These are phyloP conservation scores for Austroboletus olivaceoglutinosus DNA, from an alignment of 1,284 basidiomycete genomes.

Conservation along the genomic window DNA sequence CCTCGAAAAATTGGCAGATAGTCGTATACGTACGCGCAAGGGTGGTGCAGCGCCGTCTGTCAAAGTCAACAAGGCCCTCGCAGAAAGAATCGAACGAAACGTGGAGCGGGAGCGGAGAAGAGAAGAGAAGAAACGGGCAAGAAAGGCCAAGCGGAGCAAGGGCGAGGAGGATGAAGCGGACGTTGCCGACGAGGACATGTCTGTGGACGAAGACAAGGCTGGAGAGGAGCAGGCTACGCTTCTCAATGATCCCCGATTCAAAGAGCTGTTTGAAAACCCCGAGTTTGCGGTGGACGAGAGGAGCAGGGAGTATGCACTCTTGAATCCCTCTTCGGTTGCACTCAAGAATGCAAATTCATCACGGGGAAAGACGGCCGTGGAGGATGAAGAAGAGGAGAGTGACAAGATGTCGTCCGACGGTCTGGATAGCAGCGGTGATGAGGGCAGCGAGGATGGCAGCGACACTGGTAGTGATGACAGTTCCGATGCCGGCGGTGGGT, in stretches of 20 bases:
- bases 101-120: conserved; percentile 67
- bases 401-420: conserved; percentile 76
- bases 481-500: conserved; percentile 54
- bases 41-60: conserved; percentile 40
- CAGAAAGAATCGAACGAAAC: conserved; percentile 79
- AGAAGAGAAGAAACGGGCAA: conserved; percentile 59
- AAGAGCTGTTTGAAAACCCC: conserved; percentile 90
- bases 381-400: conserved; percentile 88
- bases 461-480: conserved; percentile 43
- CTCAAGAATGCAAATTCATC: conserved; percentile 41
- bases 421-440: conserved; percentile 47
- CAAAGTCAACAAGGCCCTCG: conserved; percentile 92
- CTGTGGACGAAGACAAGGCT: conserved; percentile 39
- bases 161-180: conserved; percentile 34
- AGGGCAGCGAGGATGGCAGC: conserved; percentile 43
- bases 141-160: conserved; percentile 37
- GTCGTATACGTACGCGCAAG: conserved; percentile 83
- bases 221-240: conserved; percentile 47
- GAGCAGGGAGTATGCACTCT: conserved; percentile 82
- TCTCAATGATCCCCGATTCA: conserved; percentile 87
- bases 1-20: conserved; percentile 92
- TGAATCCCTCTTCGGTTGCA: conserved; percentile 83
- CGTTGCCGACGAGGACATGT: conserved; percentile 42
- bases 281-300: conserved; percentile 91
- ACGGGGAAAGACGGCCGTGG: conserved; percentile 73